phyloP scores from a whole-genome alignment of 169 alveolate genomes.

The Plasmodium relictum region DNA sequence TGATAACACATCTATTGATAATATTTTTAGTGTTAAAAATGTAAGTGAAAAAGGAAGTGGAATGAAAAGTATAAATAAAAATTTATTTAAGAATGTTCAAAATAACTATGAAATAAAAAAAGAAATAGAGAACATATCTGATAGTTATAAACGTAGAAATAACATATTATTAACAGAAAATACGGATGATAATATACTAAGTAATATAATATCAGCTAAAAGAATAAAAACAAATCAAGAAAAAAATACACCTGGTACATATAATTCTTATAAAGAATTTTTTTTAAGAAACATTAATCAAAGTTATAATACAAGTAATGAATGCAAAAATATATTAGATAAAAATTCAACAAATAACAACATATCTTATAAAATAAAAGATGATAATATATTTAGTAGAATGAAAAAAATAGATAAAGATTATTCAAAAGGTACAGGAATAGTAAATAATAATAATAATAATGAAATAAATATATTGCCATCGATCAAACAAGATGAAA shows the following conservation, averaged over 20 bases:
- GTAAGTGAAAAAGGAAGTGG: not conserved
- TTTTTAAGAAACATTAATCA: conserved; percentile 7
- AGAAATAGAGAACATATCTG: conserved; percentile 62
- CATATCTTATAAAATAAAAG: conserved; percentile 12
- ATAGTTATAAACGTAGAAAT: conserved; percentile 66
- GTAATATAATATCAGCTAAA: conserved; percentile 35
- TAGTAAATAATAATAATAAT: not conserved
- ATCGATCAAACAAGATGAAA: not conserved
- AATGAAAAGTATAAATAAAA: not conserved
- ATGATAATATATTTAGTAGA: conserved; percentile 23
- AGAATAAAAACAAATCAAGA: conserved; percentile 25
- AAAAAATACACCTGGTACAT: not conserved
- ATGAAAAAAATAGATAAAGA: conserved; percentile 2
- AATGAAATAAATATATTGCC: not conserved
- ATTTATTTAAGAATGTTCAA: conserved; percentile 38
- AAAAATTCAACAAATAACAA: conserved; percentile 8
- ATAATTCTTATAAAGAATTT: conserved; percentile 52
- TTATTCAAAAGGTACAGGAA: not conserved
- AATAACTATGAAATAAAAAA: conserved; percentile 33
- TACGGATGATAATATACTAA: conserved; percentile 31
- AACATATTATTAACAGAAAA: conserved; percentile 44
- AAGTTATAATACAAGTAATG: not conserved
- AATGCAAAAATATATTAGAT: not conserved
- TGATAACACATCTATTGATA: not conserved
- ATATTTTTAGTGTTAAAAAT: conserved; percentile 37